Conservation (phyloP, 2,329 filamentous ascomycete genomes). For the Penicillium sp. region DNA sequence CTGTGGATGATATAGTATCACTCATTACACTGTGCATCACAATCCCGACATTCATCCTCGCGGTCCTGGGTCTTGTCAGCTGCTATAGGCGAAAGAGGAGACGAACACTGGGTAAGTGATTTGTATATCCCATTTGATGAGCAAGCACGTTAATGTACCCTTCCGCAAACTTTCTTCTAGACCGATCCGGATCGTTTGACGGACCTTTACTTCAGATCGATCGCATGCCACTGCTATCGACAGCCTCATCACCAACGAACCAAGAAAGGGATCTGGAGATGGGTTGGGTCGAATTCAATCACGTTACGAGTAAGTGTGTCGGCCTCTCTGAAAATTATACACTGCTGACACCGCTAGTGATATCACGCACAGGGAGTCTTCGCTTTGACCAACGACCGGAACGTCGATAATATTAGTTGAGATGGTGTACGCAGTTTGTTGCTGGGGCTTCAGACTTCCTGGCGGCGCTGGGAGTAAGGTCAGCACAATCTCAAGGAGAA, state of each 20-base stretch:
- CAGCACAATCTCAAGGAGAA: too few relatives aligned
- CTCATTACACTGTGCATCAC: slow-evolving; percentile 5
- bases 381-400: neutral
- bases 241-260: neutral
- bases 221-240: neutral
- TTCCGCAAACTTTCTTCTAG: neutral
- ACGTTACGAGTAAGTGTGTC: neutral
- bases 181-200: neutral
- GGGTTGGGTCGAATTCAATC: slow-evolving; percentile 3
- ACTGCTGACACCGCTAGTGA: neutral
- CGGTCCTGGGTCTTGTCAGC: neutral
- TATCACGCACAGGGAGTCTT: neutral
- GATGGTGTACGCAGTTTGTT: too few relatives aligned
- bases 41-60: slow-evolving; percentile 3
- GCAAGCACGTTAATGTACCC: neutral
- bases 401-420: neutral
- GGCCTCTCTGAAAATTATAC: neutral
- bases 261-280: neutral
- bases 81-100: neutral
- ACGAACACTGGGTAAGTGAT: neutral
- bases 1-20: neutral
- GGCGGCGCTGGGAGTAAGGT: too few relatives aligned
- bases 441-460: too few relatives aligned
- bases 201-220: neutral
- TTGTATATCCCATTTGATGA: neutral